Evolutionary conservation across 2,329 filamentous ascomycete genomes (phyloP), one percentile per base, ranked within the genome.

Genomic region (Stachybotrys chartarum): DNA sequence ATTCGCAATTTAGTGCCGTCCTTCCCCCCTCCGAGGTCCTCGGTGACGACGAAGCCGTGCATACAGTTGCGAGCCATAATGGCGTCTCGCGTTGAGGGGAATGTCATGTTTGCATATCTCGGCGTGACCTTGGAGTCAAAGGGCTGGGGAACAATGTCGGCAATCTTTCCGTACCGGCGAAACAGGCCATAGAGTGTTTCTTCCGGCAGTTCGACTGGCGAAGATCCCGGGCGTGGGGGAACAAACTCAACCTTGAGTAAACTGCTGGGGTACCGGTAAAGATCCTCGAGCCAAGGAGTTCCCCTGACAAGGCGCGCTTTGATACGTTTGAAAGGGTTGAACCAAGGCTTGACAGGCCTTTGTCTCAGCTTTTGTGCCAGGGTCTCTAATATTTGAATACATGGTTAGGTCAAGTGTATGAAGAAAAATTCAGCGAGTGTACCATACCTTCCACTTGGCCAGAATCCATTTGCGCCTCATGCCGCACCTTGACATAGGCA

Each of bases 51-150:
- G 57, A 88, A 88, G 0, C 93, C 92, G 68, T 99, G 94, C 73
- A 97, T 80, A 65, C 93, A 97, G 64, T 96, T 96, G 63, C 90
- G 87, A 0, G 92, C 91, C 83, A 94, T 91, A 55, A 95, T 87
- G 7, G 91, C 87, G 64, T 89, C 87, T 42, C 88, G 81, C 14
- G 88, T 78, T 7, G 82, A 78, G 1, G 83, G 78, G 64, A 94
- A 97, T 65, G 91, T 88, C 24, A 97, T 72, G 54, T 85, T 83
- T 0, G 92, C 91, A 69, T 84, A 96, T 63, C 85, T 86, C 0
- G 94, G 93, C 3, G 88, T 66, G 1, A 91, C 77, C 70, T 97
- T 97, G 11, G 91, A 96, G 65, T 96, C 92, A 3, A 87, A 85
- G 0, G 91, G 83, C 66, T 97, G 91, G 1, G 86, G 82, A 2